phyloP scores from a whole-genome alignment of 345 rosid genomes.

The Gossypium raimondii region DNA sequence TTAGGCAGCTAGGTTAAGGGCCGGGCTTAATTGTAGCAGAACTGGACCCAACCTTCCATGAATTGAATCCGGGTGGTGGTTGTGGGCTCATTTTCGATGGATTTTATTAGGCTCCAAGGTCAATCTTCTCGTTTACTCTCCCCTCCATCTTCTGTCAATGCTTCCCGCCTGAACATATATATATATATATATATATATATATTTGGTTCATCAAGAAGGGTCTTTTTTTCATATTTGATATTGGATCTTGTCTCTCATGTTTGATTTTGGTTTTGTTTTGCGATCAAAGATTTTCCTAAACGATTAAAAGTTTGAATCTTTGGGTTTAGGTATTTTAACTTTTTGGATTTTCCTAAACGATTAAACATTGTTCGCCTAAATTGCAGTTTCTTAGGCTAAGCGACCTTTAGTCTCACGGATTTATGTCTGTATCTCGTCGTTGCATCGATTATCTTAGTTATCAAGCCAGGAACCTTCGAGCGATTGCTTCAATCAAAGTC shows the following conservation, averaged over 20 bases:
- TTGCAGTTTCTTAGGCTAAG: neutral
- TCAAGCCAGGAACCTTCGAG: neutral
- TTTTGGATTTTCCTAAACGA: neutral
- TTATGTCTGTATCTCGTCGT: constrained; percentile 17
- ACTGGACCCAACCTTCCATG: neutral
- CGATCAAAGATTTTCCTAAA: neutral
- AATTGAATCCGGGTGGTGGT: neutral
- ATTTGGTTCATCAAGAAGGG: too few species aligned
- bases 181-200: too few species aligned
- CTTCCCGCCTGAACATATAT: neutral
- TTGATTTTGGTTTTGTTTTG: neutral
- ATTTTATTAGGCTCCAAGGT: neutral
- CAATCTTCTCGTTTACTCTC: neutral
- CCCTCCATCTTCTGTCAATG: neutral
- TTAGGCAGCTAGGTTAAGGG: neutral
- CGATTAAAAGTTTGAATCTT: neutral
- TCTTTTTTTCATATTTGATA: neutral
- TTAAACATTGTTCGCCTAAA: neutral
- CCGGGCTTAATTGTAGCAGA: neutral
- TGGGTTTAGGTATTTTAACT: too few species aligned
- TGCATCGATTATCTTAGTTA: neutral
- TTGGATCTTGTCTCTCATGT: neutral
- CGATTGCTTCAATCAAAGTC: neutral
- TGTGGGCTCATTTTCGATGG: neutral
- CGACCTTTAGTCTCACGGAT: neutral